These are phyloP conservation scores for Apiospora aurea DNA, from an alignment of 2,329 filamentous ascomycete genomes.

Conservation along the genomic window DNA sequence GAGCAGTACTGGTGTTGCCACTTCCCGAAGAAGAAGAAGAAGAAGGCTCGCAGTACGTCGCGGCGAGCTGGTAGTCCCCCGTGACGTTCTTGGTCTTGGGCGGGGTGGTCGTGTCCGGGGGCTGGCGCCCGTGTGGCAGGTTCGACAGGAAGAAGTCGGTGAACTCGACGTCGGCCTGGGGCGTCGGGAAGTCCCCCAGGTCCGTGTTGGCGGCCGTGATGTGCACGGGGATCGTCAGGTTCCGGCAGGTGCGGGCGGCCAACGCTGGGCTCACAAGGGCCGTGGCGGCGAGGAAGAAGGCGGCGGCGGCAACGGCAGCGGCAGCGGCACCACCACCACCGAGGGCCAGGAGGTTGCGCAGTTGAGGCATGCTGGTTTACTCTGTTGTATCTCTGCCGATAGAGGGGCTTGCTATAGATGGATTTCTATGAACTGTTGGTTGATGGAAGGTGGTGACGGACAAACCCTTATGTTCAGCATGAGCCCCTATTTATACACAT, in stretches of 20 bases:
- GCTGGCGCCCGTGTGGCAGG: constrained; percentile 24
- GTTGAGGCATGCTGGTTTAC: neutral
- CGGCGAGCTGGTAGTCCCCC: constrained; percentile 63
- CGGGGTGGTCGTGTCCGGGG: neutral
- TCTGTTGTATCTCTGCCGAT: neutral
- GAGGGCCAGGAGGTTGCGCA: neutral
- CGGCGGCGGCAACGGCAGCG: neutral
- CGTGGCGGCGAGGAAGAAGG: constrained; percentile 21
- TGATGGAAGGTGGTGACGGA: neutral
- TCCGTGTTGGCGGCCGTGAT: constrained; percentile 61
- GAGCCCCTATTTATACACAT: constrained; percentile 2
- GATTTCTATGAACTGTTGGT: neutral
- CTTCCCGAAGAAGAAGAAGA: constrained; percentile 34
- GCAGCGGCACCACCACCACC: neutral
- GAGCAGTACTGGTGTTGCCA: constrained; percentile 36
- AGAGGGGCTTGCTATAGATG: neutral
- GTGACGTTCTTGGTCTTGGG: constrained; percentile 47
- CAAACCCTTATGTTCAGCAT: neutral
- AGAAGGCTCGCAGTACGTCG: constrained; percentile 65
- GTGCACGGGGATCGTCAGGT: constrained; percentile 63
- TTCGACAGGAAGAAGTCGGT: constrained; percentile 58
- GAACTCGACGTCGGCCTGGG: constrained; percentile 62
- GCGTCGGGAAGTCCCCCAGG: constrained; percentile 53
- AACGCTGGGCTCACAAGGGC: constrained; percentile 27
- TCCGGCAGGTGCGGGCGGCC: constrained; percentile 50